Base-by-base conservation (phyloP, 1,284 basidiomycete genomes). In the Moesziomyces sp. region DNA sequence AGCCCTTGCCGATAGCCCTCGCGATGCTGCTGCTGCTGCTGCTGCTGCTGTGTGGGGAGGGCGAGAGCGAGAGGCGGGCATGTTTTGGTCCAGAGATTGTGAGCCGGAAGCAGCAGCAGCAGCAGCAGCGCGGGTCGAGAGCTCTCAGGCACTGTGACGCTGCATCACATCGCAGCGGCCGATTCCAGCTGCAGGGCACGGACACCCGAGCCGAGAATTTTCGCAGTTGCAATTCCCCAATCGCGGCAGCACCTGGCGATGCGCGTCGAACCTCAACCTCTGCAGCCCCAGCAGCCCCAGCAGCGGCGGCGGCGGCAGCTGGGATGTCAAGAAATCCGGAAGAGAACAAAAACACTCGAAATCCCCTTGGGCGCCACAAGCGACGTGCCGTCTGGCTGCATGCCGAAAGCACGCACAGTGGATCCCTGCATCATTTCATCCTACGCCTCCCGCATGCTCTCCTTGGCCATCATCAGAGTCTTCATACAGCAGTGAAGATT, bases 101-200 rank as follows among this genome's bases (percentile, higher is more conserved):
- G 14, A 18, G 35, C 38, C 38, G 38, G 38, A 40, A 40, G 38
- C 28, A 40, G 28, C 8, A 8, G n/a, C 6, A 24, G 24, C 24
- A 26, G 24, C 24, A 26, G 24, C 26, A 28, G 26, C 26, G 26
- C 26, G 26, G 26, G 26, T 30, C 21, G 21, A 34, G 9, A 46
- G 35, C 16, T 23, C 28, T 5, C 45, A 58, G 45, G 58, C 58
- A 59, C 51, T 54, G 58, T 61, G 58, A 61, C 58, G 58, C 58
- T 61, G 42, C 30, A 34, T 40, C 46, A 61, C 58, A 61, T 40
- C 16, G 16, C 38, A 14, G 14, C 38, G 2, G 38, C 5, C 38
- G 38, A 9, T 21, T 45, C 5, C 19, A n/a, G n/a, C 44, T 45
- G 44, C 44, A 45, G 44, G n/a, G 44, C 38, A 40, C 38, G 38